Base-by-base conservation (phyloP, 768 basidiomycete species). In the Amanita rimosa region DNA sequence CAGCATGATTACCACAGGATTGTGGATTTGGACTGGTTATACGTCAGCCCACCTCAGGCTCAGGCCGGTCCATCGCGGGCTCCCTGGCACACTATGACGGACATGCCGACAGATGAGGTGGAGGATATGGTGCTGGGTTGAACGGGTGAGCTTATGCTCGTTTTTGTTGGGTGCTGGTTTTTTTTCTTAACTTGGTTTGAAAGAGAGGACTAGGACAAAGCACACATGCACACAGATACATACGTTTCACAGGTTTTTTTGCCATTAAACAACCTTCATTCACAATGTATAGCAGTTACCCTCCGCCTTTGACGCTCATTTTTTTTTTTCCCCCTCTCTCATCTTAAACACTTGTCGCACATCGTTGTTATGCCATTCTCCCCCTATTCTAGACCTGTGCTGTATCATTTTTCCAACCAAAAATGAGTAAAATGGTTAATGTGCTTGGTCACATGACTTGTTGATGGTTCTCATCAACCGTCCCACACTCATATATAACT, bases 221-320 rank as follows among this genome's bases (percentile, higher is more conserved):
- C 7, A 34, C 44, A 46, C 34, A 44, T 24, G 24, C 43, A 44
- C 43, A 44, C 29, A 44, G 11, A 27, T 26, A 44, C 8, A 21
- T 19, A 36, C 19, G 13, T 5, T 19, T 34, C n/a, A n/a, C 14
- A 29, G 29, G 29, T 26, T 27, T 22, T 11, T 16, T 27, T 6
- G 29, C 36, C 10, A 24, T n/a, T n/a, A n/a, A n/a, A n/a, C n/a
- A n/a, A n/a, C 38, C 5, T 13, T 21, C 46, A 39, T 39, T 40
- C n/a, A 36, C n/a, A 37, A n/a, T 40, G 38, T 48, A 38, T 48
- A 48, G 47, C 47, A 48, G 47, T 40, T 48, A 48, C 47, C 38
- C 47, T 19, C n/a, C 21, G 17, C 40, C 40, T 38, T n/a, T 26
- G 40, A 40, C 39, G 19, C 21, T 40, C 39, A 21, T 22, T 40